Evolutionary conservation across 2,329 filamentous ascomycete genomes (phyloP).

Genomic region (Ophiostoma himal-ulmi): DNA sequence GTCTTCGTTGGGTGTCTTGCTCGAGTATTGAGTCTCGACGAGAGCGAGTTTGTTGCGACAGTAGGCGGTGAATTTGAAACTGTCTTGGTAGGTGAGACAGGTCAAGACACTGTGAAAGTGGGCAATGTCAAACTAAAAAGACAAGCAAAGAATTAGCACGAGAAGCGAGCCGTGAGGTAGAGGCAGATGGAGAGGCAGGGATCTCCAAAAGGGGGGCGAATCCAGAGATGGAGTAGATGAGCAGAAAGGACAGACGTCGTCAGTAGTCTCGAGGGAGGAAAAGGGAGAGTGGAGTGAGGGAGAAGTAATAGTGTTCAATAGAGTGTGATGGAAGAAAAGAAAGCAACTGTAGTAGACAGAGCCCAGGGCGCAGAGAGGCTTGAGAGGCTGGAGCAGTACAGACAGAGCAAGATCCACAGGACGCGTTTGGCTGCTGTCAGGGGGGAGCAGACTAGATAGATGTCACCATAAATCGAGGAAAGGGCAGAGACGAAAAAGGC

Average conservation of each 20-base stretch:
- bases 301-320: conserved; percentile 9
- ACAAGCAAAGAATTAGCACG: neutral
- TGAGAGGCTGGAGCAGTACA: neutral
- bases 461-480: neutral
- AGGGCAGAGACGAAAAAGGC: neutral
- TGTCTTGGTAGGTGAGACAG: neutral
- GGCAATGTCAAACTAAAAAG: neutral
- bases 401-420: neutral
- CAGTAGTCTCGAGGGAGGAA: neutral
- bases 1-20: neutral
- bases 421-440: conserved; percentile 5
- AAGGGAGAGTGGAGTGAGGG: neutral
- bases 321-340: neutral
- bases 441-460: neutral
- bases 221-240: neutral
- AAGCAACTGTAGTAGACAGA: neutral
- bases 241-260: neutral
- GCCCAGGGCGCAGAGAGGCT: neutral
- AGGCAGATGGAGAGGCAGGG: neutral
- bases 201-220: conserved; percentile 3
- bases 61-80: neutral
- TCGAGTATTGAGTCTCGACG: neutral
- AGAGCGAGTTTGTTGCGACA: conserved; percentile 11
- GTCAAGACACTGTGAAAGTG: neutral
- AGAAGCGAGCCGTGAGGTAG: neutral